Base-by-base conservation (phyloP, 345 rosid genomes). In the Durio zibethinus region DNA sequence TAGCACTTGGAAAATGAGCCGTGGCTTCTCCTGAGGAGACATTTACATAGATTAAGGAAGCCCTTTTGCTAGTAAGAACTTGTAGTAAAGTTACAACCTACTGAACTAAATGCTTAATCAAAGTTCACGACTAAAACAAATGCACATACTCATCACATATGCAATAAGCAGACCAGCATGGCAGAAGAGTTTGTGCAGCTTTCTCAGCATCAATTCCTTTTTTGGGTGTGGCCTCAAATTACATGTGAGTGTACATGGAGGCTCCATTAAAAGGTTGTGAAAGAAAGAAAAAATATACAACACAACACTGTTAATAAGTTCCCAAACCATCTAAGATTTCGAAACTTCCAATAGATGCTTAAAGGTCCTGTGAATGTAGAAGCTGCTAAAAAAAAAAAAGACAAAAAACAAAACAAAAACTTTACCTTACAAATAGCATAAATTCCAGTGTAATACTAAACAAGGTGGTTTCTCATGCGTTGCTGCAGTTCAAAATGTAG, bases 1-100 rank as follows among this genome's bases (percentile, higher is more conserved):
- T 85, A 81, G 93, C 88, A 74, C 89, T 78, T 59, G 92, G 92
- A 78, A 91, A 88, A 66, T 88, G 84, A 73, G 86, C 84, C 5
- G 96, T 85, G 67, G 92, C 93, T 84, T 91, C 96, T 20, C 96
- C 90, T 0, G 92, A 88, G 84, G 88, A 91, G 50, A 86, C 83
- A 73, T 91, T 91, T 42, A 91, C 67, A 71, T 83, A 89, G 43
- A 91, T 87, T 33, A 90, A 85, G 77, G 93, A 86, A 75, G 90
- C 90, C 79, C 88, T 85, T 85, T 91, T 91, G 87, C 65, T 38
- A 59, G n/a, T 14, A 61, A 80, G 50, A 38, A 75, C 29, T 7
- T 9, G 3, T 20, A 25, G 40, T 80, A 42, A 72, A 12, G 54
- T 16, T 73, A 53, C 23, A 60, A 1, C 36, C 35, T 48, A 71